Percentiles rank a stretch among this genome's conserved stretches.
Evolutionary conservation across 108 stramenopile genomes (phyloP).

Genomic region (Pseudonitzschia pungens): DNA sequence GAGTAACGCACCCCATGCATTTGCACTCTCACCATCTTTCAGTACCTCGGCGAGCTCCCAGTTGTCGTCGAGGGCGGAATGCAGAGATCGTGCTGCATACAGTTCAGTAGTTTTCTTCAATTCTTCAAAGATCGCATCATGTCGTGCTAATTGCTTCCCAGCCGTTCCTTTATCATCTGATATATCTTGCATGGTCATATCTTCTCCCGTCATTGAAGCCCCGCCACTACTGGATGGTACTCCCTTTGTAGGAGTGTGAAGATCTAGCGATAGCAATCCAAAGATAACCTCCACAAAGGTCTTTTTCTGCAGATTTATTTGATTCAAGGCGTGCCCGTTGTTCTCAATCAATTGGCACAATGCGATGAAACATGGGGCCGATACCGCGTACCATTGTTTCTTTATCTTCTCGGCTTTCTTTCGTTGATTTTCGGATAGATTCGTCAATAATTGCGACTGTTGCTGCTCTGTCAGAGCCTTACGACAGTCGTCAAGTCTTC

Average conservation of each 20-base stretch:
- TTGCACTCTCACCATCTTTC: background rate
- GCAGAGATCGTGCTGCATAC: constrained; percentile 56
- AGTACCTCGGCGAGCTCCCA: constrained; percentile 26
- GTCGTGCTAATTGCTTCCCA: background rate
- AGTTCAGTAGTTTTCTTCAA: constrained; percentile 33
- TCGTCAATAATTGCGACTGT: background rate
- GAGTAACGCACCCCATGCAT: constrained; percentile 13
- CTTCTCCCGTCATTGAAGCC: constrained; percentile 10
- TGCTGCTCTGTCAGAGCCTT: constrained; percentile 14
- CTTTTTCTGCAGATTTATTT: constrained; percentile 9
- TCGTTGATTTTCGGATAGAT: constrained; percentile 7
- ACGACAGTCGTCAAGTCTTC: constrained; percentile 37
- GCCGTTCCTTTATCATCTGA: constrained; percentile 4
- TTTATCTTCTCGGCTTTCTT: constrained; percentile 19
- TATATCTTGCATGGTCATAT: constrained; percentile 12
- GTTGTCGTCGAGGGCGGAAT: constrained; percentile 77
- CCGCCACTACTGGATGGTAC: background rate
- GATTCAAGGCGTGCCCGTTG: constrained; percentile 38
- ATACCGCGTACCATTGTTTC: constrained; percentile 40
- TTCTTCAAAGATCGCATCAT: constrained; percentile 18
- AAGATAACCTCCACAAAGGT: background rate
- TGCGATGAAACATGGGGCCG: constrained; percentile 31
- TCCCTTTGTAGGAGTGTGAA: background rate
- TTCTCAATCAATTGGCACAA: constrained; percentile 44
- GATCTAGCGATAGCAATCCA: constrained; percentile 15